A percentile compares a stretch with the other conserved stretches of the same genome.
Evolutionary conservation across 78 protist species (phyloP).

Genomic region (Creolimax fragrantissima): DNA sequence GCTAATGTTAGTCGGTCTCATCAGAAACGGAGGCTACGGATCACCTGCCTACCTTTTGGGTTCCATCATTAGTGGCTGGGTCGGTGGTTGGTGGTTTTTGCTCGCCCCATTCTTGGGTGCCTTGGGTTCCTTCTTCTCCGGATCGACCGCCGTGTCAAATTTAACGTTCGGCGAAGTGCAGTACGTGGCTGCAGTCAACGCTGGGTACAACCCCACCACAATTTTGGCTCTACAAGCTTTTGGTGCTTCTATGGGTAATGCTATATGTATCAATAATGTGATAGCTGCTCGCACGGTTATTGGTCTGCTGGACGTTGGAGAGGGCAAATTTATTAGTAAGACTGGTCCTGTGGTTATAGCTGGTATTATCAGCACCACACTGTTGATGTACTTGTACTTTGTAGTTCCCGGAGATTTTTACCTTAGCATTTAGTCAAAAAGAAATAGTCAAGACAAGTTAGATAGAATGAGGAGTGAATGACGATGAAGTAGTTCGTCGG

Average conservation of each 20-base stretch:
- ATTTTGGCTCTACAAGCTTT: constrained; percentile 20
- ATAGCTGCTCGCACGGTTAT: constrained; percentile 20
- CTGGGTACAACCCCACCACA: not conserved
- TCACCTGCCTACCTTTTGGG: constrained; percentile 27
- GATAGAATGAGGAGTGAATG: too few species aligned
- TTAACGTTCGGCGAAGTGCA: constrained; percentile 32
- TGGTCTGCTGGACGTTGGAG: not conserved
- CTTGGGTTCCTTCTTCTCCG: constrained; percentile 28
- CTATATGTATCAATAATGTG: not conserved
- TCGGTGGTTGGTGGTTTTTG: constrained; percentile 10
- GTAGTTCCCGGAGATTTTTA: not conserved
- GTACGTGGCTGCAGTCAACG: constrained; percentile 13
- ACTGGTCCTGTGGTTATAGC: constrained; percentile 5
- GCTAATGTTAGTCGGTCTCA: constrained; percentile 3
- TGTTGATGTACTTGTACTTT: not conserved
- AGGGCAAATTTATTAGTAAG: not conserved
- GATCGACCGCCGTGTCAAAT: constrained; percentile 20
- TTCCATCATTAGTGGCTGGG: constrained; percentile 23
- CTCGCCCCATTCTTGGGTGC: constrained; percentile 19
- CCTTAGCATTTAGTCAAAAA: too few species aligned
- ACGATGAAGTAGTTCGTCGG: too few species aligned
- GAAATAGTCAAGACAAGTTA: too few species aligned
- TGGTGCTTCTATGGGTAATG: constrained; percentile 22
- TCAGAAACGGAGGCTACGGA: constrained; percentile 16
- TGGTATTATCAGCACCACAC: not conserved